These are phyloP conservation scores for Suillus subalutaceus DNA, from an alignment of 768 basidiomycete genomes.

Conservation along the genomic window DNA sequence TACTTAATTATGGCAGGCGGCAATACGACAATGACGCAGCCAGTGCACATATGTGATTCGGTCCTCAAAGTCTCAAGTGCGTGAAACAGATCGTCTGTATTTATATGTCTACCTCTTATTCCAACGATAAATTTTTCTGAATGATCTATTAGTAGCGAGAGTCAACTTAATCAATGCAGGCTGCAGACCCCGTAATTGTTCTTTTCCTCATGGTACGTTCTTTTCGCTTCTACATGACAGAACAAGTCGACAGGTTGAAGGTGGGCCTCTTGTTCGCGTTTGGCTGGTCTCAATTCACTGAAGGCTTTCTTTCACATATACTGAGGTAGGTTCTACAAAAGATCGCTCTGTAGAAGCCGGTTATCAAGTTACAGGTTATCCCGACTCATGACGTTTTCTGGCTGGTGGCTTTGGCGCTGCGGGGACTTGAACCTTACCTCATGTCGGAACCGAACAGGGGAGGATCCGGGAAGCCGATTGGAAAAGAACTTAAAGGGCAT, in stretches of 20 bases:
- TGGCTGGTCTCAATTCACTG: background rate
- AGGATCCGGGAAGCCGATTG: no score
- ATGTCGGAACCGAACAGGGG: no score
- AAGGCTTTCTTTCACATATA: background rate
- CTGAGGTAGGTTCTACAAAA: background rate
- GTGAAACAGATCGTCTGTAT: background rate
- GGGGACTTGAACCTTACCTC: no score
- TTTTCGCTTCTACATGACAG: background rate
- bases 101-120: no score
- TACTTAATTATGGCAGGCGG: background rate
- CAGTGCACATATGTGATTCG: no score
- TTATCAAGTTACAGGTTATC: background rate
- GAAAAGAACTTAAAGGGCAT: no score
- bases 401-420: no score
- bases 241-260: background rate
- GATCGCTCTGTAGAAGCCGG: background rate
- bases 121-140: background rate
- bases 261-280: background rate
- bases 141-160: background rate
- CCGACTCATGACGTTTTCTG: no score
- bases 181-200: background rate
- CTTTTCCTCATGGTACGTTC: background rate
- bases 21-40: no score
- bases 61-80: no score
- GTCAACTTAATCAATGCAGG: no score